phyloP scores from a whole-genome alignment of 495 filamentous ascomycete species.

The Xylona heveae region DNA sequence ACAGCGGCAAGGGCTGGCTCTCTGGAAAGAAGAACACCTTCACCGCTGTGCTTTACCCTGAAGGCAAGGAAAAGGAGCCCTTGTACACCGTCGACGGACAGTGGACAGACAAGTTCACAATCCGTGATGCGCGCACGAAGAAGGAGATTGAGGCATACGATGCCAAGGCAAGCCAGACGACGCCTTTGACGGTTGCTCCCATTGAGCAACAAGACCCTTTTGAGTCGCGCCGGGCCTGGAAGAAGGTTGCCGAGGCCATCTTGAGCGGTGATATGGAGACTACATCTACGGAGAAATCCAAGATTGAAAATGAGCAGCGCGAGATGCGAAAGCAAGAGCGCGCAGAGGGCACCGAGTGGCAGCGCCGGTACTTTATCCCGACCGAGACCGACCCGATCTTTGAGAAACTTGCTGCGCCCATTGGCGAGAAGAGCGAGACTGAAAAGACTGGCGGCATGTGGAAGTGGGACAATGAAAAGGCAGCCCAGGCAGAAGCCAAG shows the following conservation, averaged over 20 bases:
- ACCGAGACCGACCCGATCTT: constrained; percentile 33
- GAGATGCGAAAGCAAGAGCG: constrained; percentile 66
- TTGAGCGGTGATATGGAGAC: constrained; percentile 62
- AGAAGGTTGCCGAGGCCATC: constrained; percentile 62
- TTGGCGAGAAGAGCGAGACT: constrained; percentile 41
- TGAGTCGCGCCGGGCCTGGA: constrained; percentile 79
- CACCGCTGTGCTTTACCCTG: constrained; percentile 54
- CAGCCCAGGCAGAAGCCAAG: no score
- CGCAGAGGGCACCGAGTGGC: constrained; percentile 58
- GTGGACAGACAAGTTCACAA: constrained; percentile 71
- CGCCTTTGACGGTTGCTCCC: constrained; percentile 49
- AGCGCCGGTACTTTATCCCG: constrained; percentile 57
- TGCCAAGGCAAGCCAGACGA: constrained; percentile 34
- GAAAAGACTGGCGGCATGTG: constrained; percentile 80
- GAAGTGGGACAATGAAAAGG: constrained; percentile 55
- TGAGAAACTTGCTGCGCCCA: constrained; percentile 29
- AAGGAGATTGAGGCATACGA: constrained; percentile 48
- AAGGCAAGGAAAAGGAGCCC: constrained; percentile 56
- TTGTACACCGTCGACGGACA: constrained; percentile 76
- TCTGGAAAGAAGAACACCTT: constrained; percentile 92
- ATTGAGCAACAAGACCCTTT: constrained; percentile 67
- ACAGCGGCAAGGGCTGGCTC: constrained; percentile 80
- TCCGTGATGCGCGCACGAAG: constrained; percentile 53
- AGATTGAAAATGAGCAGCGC: constrained; percentile 82
- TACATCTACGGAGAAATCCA: constrained; percentile 54